Evolutionary conservation across 2,329 filamentous ascomycete genomes (phyloP).

Genomic region (Trichoderma endophyticum): DNA sequence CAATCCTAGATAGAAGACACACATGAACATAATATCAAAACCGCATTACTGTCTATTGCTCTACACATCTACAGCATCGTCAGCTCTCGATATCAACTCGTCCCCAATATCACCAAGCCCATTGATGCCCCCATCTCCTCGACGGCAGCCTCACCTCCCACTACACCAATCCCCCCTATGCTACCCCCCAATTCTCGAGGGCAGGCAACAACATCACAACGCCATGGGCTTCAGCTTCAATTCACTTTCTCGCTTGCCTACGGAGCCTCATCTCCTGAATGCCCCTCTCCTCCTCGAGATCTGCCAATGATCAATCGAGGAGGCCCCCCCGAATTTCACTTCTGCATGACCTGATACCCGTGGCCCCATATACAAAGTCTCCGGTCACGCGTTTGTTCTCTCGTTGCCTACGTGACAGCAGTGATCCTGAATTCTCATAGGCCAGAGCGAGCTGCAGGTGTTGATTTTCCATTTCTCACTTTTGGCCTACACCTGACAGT

Average conservation of each 20-base stretch:
- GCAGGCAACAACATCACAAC: not conserved
- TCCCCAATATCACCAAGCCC: not conserved
- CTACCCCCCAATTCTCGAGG: not conserved
- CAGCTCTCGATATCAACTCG: not conserved
- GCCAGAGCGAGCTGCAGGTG: not conserved
- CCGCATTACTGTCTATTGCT: not conserved
- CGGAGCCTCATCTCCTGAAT: not conserved
- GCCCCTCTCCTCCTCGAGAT: not conserved
- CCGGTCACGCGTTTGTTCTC: not conserved
- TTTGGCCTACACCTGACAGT: not conserved
- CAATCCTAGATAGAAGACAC: not conserved
- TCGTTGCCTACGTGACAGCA: not conserved
- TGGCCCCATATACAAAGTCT: not conserved
- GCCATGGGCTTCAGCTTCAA: not conserved
- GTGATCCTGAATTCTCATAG: slow-evolving; percentile 13
- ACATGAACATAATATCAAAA: too few species aligned
- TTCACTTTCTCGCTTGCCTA: not conserved
- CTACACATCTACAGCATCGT: not conserved
- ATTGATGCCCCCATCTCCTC: not conserved
- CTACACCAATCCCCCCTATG: not conserved
- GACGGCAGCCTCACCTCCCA: not conserved
- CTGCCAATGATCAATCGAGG: not conserved
- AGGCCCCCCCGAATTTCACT: not conserved
- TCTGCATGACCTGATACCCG: not conserved
- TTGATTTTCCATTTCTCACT: not conserved